Percentiles rank a stretch among this genome's conserved stretches.
phyloP scores from a whole-genome alignment of 768 basidiomycete species.

The Phanerochaete carnosa region DNA sequence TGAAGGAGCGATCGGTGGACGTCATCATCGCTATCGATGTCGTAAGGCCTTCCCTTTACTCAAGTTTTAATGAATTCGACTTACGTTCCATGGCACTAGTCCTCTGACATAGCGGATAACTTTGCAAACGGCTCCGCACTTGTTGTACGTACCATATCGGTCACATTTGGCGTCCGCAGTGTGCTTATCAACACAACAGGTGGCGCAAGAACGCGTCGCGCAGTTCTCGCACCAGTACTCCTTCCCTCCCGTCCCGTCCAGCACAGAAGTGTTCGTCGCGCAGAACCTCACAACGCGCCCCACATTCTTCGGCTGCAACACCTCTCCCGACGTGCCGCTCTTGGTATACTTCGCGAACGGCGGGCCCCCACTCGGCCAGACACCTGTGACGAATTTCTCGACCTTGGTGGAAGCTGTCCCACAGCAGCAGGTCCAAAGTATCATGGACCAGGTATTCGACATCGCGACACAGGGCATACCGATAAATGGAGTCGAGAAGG shows the following conservation, averaged over 20 bases:
- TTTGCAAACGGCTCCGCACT: slow-evolving; percentile 45
- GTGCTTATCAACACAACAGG: slow-evolving; percentile 15
- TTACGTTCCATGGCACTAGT: slow-evolving; percentile 11
- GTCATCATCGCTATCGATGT: slow-evolving; percentile 75
- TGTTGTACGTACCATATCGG: slow-evolving; percentile 44
- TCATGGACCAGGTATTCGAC: slow-evolving; percentile 45
- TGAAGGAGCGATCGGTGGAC: slow-evolving; percentile 66
- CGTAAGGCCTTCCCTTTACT: slow-evolving; percentile 8
- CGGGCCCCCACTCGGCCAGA: slow-evolving; percentile 36
- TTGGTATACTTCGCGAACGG: slow-evolving; percentile 61
- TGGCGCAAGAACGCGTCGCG: slow-evolving; percentile 42
- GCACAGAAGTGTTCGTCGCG: slow-evolving; percentile 46
- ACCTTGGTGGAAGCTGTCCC: slow-evolving; percentile 38
- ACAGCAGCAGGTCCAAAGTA: slow-evolving; percentile 33
- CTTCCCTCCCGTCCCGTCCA: slow-evolving; percentile 63
- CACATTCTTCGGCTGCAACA: slow-evolving; percentile 80
- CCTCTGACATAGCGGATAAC: slow-evolving; percentile 48
- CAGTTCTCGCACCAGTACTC: slow-evolving; percentile 23
- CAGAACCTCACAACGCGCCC: slow-evolving; percentile 64
- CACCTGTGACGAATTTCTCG: slow-evolving; percentile 38
- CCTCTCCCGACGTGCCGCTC: slow-evolving; percentile 41
- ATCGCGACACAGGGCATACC: slow-evolving; percentile 42
- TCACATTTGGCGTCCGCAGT: neutral
- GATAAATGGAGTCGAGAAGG: slow-evolving; percentile 31
- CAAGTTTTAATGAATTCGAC: neutral